Evolutionary conservation across 768 basidiomycete genomes (phyloP).

Genomic region (Hydnum rufescens): DNA sequence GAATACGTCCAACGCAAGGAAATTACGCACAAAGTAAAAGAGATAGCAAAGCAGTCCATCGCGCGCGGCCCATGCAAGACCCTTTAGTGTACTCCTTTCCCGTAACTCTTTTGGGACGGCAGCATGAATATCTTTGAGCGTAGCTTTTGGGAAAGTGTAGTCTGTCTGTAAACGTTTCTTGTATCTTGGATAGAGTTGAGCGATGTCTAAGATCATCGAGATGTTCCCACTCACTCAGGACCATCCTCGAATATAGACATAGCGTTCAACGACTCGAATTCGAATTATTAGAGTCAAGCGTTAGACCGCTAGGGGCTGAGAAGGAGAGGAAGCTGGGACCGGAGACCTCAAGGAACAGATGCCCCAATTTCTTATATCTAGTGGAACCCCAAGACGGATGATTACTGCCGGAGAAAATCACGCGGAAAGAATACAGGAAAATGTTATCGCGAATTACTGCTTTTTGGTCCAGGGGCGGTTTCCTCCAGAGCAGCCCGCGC

Average conservation of each 20-base stretch:
- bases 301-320: too few relatives aligned
- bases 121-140: slow-evolving; percentile 34
- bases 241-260: slow-evolving; percentile 1
- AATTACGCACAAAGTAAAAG: neutral
- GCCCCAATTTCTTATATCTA: too few relatives aligned
- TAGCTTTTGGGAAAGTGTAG: slow-evolving; percentile 29
- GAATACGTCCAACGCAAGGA: neutral
- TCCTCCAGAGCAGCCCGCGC: too few relatives aligned
- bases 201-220: neutral
- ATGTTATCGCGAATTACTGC: too few relatives aligned
- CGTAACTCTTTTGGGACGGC: slow-evolving; percentile 34
- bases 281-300: too few relatives aligned
- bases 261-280: too few relatives aligned
- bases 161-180: slow-evolving; percentile 22
- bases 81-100: slow-evolving; percentile 23
- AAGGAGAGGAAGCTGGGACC: too few relatives aligned
- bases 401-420: too few relatives aligned
- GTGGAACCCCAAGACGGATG: too few relatives aligned
- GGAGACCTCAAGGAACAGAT: too few relatives aligned
- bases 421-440: too few relatives aligned
- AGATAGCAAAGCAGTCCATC: slow-evolving; percentile 23
- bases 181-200: neutral
- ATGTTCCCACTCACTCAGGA: neutral
- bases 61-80: slow-evolving; percentile 25
- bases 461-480: too few relatives aligned